These are phyloP conservation scores for Gossypium davidsonii DNA, from an alignment of 441 rosid genomes.

Conservation along the genomic window DNA sequence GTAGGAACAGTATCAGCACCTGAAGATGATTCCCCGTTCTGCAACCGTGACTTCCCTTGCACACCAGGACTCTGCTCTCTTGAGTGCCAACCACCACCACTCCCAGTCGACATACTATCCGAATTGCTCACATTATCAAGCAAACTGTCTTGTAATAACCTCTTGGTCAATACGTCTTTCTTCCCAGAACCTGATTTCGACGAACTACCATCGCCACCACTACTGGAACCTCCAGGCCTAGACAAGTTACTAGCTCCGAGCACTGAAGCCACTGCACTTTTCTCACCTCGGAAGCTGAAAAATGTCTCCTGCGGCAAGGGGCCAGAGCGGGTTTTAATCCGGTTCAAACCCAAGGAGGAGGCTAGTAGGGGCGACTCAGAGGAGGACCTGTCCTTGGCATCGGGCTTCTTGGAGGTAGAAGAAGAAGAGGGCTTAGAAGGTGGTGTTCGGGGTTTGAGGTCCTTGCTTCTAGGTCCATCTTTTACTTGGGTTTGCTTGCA, in stretches of 20 bases:
- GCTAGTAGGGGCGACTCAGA: slow-evolving; percentile 83
- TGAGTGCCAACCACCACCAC: slow-evolving; percentile 31
- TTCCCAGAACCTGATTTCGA: slow-evolving; percentile 36
- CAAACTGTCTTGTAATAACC: slow-evolving; percentile 36
- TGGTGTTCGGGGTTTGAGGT: slow-evolving; percentile 23
- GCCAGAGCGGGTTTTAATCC: slow-evolving; percentile 95
- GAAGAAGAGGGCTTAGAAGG: slow-evolving; percentile 7
- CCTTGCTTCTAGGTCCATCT: slow-evolving; percentile 57
- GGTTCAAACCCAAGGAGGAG: slow-evolving; percentile 76
- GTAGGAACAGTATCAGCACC: slow-evolving; percentile 49
- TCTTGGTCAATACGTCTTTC: slow-evolving; percentile 41
- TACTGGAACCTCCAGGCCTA: slow-evolving; percentile 30
- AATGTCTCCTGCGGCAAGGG: slow-evolving; percentile 86
- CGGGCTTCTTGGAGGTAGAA: slow-evolving; percentile 34
- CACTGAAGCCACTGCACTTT: slow-evolving; percentile 35
- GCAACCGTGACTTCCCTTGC: slow-evolving; percentile 42
- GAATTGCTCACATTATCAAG: slow-evolving; percentile 37
- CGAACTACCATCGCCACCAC: slow-evolving; percentile 23
- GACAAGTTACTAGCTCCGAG: slow-evolving; percentile 73
- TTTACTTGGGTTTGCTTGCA: slow-evolving; percentile 49
- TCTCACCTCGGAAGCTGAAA: slow-evolving; percentile 62
- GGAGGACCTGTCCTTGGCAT: slow-evolving; percentile 38
- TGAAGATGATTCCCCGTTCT: slow-evolving; percentile 59
- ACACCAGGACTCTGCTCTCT: slow-evolving; percentile 57
- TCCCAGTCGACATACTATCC: slow-evolving; percentile 39